phyloP scores from a whole-genome alignment of 78 protist genomes.

The Dictyostelium capitatum region DNA sequence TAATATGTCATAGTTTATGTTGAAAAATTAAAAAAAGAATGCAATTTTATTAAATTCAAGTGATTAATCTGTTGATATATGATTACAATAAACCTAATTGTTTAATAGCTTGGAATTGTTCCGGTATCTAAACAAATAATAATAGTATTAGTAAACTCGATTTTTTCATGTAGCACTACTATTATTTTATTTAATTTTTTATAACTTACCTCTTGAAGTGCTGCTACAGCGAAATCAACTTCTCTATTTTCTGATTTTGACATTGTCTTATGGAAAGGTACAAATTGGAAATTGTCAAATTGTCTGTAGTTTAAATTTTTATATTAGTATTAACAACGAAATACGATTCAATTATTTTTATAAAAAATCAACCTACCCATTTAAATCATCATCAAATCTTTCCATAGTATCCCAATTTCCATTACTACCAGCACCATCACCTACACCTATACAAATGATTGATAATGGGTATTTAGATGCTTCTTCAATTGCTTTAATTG shows the following conservation, averaged over 20 bases:
- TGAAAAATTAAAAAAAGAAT: too few species aligned
- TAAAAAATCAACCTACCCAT: too few species aligned
- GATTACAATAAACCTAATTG: constrained; percentile 19
- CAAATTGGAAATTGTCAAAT: constrained; percentile 89
- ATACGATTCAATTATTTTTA: too few species aligned
- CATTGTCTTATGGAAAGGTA: constrained; percentile 38
- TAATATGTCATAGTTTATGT: too few species aligned
- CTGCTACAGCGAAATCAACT: constrained; percentile 82
- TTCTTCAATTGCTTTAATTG: constrained; percentile 79
- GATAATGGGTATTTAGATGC: constrained; percentile 85
- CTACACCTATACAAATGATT: constrained; percentile 83
- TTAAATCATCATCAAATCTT: constrained; percentile 75
- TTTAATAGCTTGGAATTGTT: constrained; percentile 70
- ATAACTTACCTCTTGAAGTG: constrained; percentile 51
- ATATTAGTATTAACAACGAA: too few species aligned
- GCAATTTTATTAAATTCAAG: too few species aligned
- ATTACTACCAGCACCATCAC: constrained; percentile 89
- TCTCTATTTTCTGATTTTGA: constrained; percentile 77
- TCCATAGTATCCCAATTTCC: constrained; percentile 73
- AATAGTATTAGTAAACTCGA: too few species aligned
- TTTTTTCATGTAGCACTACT: too few species aligned
- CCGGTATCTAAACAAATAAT: constrained; percentile 23
- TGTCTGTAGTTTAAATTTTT: too few species aligned
- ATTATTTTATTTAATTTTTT: too few species aligned
- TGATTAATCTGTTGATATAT: too few species aligned